Evolutionary conservation across 176 grass and related monocot species (phyloP).

Genomic region (Eragrostis curvula): DNA sequence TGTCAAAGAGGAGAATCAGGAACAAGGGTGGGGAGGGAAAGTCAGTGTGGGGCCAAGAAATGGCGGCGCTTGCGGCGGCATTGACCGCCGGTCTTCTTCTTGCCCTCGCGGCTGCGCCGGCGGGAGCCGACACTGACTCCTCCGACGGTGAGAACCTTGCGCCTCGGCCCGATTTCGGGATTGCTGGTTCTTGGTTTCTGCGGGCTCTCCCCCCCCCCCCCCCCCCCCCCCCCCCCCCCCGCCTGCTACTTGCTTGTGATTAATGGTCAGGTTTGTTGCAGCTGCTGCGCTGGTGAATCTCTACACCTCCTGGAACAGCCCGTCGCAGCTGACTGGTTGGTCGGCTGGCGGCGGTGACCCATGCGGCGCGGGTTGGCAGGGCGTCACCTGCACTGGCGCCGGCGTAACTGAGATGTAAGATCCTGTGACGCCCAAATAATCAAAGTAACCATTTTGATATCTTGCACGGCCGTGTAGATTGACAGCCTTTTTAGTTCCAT

Average conservation of each 20-base stretch:
- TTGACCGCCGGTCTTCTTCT: constrained; percentile 46
- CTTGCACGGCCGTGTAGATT: constrained; percentile 11
- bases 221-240: too few species aligned
- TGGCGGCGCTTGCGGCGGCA: constrained; percentile 46
- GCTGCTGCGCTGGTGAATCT: constrained; percentile 85
- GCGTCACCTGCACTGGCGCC: constrained; percentile 83
- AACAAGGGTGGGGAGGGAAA: background rate
- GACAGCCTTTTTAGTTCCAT: constrained; percentile 16
- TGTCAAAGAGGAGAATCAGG: constrained; percentile 16
- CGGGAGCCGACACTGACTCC: constrained; percentile 45
- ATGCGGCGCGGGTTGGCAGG: constrained; percentile 83
- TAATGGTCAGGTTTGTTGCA: constrained; percentile 44
- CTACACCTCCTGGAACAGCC: constrained; percentile 82
- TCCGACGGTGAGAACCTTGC: constrained; percentile 40
- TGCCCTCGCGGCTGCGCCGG: constrained; percentile 29
- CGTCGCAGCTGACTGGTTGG: constrained; percentile 83
- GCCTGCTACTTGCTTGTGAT: background rate
- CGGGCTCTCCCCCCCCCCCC: too few species aligned
- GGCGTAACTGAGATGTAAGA: constrained; percentile 88
- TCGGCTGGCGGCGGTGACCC: constrained; percentile 78
- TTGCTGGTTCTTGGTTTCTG: constrained; percentile 35
- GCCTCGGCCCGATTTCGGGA: background rate
- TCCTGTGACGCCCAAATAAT: constrained; percentile 13
- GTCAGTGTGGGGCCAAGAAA: background rate
- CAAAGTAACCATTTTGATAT: background rate